phyloP scores from a whole-genome alignment of 2,329 filamentous ascomycete genomes.

The Bimuria novae-zelandiae region DNA sequence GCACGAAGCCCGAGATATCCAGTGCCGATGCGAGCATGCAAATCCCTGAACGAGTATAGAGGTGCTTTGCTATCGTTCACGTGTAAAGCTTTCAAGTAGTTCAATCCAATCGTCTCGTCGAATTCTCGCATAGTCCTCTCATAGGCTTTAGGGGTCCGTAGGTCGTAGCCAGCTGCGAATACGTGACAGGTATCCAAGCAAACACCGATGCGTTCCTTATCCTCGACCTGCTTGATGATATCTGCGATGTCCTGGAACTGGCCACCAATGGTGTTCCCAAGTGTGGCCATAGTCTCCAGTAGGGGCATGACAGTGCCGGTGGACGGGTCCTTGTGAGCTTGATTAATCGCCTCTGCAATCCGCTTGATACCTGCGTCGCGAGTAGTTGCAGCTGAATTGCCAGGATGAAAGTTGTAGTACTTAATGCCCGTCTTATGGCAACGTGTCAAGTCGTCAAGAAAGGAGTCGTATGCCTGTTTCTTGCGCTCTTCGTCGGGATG shows the following conservation, averaged over 20 bases:
- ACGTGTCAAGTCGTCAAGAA: conserved; percentile 83
- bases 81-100: conserved; percentile 85
- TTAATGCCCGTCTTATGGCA: conserved; percentile 85
- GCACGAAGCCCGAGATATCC: conserved; percentile 89
- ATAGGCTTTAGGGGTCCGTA: conserved; percentile 76
- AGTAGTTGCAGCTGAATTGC: conserved; percentile 71
- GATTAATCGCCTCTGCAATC: conserved; percentile 82
- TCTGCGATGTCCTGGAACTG: conserved; percentile 84
- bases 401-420: conserved; percentile 98
- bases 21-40: conserved; percentile 96
- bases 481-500: conserved; percentile 80
- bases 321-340: conserved; percentile 68
- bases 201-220: conserved; percentile 85
- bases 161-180: conserved; percentile 91
- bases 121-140: conserved; percentile 74
- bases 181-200: conserved; percentile 97
- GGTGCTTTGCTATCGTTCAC: conserved; percentile 96
- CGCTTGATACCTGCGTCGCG: conserved; percentile 73
- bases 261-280: conserved; percentile 82
- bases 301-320: conserved; percentile 79
- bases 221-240: conserved; percentile 77
- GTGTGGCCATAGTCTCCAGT: conserved; percentile 92
- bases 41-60: conserved; percentile 76
- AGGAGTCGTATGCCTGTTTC: conserved; percentile 80
- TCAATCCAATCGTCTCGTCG: conserved; percentile 73